Evolutionary conservation across 2,329 filamentous ascomycete genomes (phyloP).

Genomic region (Beauveria australis): DNA sequence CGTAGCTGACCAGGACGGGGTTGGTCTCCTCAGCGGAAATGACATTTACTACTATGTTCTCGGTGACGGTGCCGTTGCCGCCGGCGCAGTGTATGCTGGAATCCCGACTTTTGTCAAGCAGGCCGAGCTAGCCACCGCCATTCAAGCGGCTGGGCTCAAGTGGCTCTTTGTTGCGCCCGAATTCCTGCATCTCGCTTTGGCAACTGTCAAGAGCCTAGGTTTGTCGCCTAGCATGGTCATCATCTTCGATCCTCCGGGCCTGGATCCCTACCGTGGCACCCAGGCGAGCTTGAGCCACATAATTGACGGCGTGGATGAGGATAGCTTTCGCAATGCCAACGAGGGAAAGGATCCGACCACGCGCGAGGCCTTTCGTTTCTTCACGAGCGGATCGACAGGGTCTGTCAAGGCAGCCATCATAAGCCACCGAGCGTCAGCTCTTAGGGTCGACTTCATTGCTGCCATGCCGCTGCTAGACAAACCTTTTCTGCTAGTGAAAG

Average conservation of each 20-base stretch:
- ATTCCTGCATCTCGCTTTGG: not conserved
- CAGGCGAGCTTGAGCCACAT: not conserved
- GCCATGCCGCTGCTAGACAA: not conserved
- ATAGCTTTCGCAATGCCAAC: slow-evolving; percentile 2
- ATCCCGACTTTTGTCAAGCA: slow-evolving; percentile 9
- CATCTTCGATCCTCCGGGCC: slow-evolving; percentile 3
- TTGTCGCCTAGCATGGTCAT: not conserved
- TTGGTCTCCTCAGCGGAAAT: slow-evolving; percentile 6
- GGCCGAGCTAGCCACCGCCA: slow-evolving; percentile 8
- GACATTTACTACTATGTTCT: slow-evolving; percentile 7
- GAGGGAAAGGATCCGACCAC: not conserved
- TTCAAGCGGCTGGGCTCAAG: not conserved
- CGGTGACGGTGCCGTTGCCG: slow-evolving; percentile 4
- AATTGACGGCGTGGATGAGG: not conserved
- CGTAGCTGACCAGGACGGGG: slow-evolving; percentile 1
- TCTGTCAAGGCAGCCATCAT: slow-evolving; percentile 5
- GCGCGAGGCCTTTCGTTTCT: slow-evolving; percentile 1
- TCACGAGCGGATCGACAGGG: slow-evolving; percentile 5
- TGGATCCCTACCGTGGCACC: not conserved
- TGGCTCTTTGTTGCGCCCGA: slow-evolving; percentile 6
- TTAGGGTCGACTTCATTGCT: not conserved
- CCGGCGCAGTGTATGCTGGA: not conserved
- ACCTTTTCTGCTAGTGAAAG: not conserved
- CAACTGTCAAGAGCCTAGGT: not conserved
- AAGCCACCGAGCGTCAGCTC: not conserved